Percentiles rank a stretch among this genome's conserved stretches.
These are phyloP conservation scores for Leccinum solheimii DNA, from an alignment of 1,284 basidiomycete genomes.

Conservation along the genomic window DNA sequence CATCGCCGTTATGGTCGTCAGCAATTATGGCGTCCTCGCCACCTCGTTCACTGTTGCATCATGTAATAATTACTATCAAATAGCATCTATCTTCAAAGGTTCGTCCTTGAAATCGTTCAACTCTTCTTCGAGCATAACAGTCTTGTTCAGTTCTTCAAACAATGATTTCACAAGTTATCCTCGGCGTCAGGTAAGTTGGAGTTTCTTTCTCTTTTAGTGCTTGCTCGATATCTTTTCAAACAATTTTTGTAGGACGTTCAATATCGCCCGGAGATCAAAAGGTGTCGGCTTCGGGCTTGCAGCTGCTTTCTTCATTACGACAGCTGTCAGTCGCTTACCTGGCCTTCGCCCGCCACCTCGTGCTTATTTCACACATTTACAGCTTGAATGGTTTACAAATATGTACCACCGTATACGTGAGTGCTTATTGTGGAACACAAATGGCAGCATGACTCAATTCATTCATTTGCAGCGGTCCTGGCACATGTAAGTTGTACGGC, in stretches of 20 bases:
- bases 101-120: not conserved
- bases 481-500: conserved; percentile 21
- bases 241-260: conserved; percentile 30
- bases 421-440: conserved; percentile 3
- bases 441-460: conserved; percentile 12
- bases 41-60: conserved; percentile 28
- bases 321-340: conserved; percentile 15
- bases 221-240: not conserved
- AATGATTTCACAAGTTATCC: conserved; percentile 38
- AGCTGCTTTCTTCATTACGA: conserved; percentile 21
- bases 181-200: conserved; percentile 30
- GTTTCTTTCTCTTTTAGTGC: not conserved
- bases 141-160: conserved; percentile 29
- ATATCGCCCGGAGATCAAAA: conserved; percentile 30
- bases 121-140: not conserved
- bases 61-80: conserved; percentile 33
- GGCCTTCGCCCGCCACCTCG: not conserved
- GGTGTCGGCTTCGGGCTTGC: conserved; percentile 24
- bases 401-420: conserved; percentile 31
- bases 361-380: not conserved
- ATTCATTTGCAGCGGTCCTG: conserved; percentile 18
- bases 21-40: conserved; percentile 42
- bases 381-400: conserved; percentile 36
- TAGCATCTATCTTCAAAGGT: conserved; percentile 40
- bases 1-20: conserved; percentile 38